Conservation (phyloP, 345 rosid species). For the Syzygium aqueum region DNA sequence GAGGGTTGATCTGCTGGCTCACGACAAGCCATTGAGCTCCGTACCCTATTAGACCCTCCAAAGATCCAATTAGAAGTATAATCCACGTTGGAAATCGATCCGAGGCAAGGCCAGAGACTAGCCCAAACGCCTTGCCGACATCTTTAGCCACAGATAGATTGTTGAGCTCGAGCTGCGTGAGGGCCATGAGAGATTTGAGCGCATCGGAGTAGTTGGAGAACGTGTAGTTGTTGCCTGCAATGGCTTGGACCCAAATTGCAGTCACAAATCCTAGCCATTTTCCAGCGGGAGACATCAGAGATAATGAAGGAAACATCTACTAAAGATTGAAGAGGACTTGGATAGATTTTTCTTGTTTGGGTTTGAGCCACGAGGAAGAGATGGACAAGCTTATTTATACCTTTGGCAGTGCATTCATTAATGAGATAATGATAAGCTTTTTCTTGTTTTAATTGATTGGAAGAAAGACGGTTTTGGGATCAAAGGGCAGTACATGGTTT, state of each 20-base stretch:
- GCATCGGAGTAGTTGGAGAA: slow-evolving; percentile 54
- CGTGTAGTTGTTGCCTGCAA: slow-evolving; percentile 57
- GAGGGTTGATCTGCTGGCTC: slow-evolving; percentile 33
- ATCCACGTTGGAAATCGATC: slow-evolving; percentile 32
- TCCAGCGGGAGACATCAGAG: slow-evolving; percentile 14
- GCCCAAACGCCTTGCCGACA: slow-evolving; percentile 59
- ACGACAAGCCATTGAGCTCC: slow-evolving; percentile 72
- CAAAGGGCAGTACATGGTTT: neutral
- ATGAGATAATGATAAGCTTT: neutral
- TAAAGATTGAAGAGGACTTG: neutral
- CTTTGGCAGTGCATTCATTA: neutral
- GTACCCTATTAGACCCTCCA: slow-evolving; percentile 50
- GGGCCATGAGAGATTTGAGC: slow-evolving; percentile 51
- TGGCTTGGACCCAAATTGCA: slow-evolving; percentile 55
- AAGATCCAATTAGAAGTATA: slow-evolving; percentile 32
- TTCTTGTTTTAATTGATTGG: neutral
- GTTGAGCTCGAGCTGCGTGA: slow-evolving; percentile 46
- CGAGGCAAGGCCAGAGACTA: slow-evolving; percentile 49
- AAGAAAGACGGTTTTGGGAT: neutral
- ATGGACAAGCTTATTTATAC: neutral
- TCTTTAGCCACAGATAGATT: slow-evolving; percentile 55
- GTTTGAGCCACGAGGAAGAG: neutral
- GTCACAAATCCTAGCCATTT: slow-evolving; percentile 62
- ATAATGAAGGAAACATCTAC: neutral
- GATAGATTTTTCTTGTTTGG: neutral